Base-by-base conservation (phyloP, 345 rosid genomes). In the Carallia pectinifolia region DNA sequence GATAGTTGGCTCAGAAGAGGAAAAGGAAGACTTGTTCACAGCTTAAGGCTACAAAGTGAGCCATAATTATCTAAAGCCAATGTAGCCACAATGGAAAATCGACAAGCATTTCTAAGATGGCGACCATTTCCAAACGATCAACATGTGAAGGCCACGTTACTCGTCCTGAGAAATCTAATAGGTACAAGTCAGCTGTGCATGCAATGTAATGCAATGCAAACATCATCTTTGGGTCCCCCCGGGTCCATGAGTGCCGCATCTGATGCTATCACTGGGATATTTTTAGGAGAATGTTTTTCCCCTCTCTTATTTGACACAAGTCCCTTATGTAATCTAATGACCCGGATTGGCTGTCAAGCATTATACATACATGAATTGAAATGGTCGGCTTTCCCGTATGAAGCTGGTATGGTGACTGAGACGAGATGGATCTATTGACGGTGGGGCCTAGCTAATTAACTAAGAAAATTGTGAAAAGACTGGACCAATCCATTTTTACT, bases 131-230 rank as follows among this genome's bases (percentile, higher is more conserved):
- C 68, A 69, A 18, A 75, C 74, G 70, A 71, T 65, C 36, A 74
- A 36, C 84, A 81, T 75, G 83, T 81, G 83, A 80, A 63, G 77
- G 71, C 76, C 91, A 81, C 77, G 82, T 71, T 80, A 75, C 82
- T 70, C 80, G 85, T 71, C 86, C 55, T 44, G 58, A 54, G 63
- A 48, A n/a, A 27, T 68, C 63, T 31, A 29, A 59, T 58, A 54
- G n/a, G 40, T 73, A 76, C 75, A 78, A 80, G 74, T 58, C 63
- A 12, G 33, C 44, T 53, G 55, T 37, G 39, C 36, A 72, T 73
- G 52, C 61, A 23, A 23, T 23, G 23, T 23, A 23, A 23, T 23
- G 23, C 23, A 63, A 29, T 6, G 53, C 48, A 65, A 23, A n/a
- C 64, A 68, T 40, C 58, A 50, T 60, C 23, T 23, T 23, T 23